A percentile compares a stretch with the other conserved stretches of the same genome.
These are phyloP conservation scores for Rachicladosporium sp. DNA, from an alignment of 2,329 filamentous ascomycete genomes.

Conservation along the genomic window DNA sequence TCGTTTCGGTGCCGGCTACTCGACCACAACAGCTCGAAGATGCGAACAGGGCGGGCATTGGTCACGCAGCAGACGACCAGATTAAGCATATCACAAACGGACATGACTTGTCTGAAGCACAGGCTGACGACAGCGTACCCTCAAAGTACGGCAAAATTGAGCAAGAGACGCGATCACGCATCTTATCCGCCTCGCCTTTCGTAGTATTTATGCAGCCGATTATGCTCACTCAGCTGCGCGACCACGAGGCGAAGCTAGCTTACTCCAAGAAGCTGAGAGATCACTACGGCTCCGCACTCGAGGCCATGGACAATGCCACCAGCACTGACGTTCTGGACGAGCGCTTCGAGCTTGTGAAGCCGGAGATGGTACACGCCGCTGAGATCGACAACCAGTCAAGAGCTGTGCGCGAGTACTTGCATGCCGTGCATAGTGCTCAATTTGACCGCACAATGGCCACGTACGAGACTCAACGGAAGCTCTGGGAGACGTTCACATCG, in stretches of 20 bases:
- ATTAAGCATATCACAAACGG: too few relatives aligned
- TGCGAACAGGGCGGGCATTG: too few relatives aligned
- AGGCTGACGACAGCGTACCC: constrained; percentile 35
- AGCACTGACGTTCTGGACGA: constrained; percentile 15
- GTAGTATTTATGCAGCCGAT: constrained; percentile 93
- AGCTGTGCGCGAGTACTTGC: constrained; percentile 84
- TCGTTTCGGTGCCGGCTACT: constrained; percentile 61
- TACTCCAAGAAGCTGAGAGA: constrained; percentile 76
- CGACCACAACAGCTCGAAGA: constrained; percentile 1
- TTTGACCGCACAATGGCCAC: constrained; percentile 91
- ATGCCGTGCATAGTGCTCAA: constrained; percentile 90
- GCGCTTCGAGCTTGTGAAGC: constrained; percentile 80
- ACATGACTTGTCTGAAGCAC: too few relatives aligned
- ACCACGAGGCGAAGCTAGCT: constrained; percentile 73
- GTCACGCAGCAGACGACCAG: too few relatives aligned
- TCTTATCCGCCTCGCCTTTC: constrained; percentile 89
- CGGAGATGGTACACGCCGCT: constrained; percentile 86
- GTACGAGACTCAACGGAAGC: constrained; percentile 84
- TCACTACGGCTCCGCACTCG: constrained; percentile 40
- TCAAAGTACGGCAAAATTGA: constrained; percentile 95
- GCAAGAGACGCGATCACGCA: constrained; percentile 80
- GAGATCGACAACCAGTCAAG: constrained; percentile 74
- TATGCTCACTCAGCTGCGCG: constrained; percentile 78
- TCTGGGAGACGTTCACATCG: constrained; percentile 92
- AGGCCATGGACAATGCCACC: constrained; percentile 33